These are phyloP conservation scores for Epichloe aotearoae DNA, from an alignment of 2,329 filamentous ascomycete species.

Conservation along the genomic window DNA sequence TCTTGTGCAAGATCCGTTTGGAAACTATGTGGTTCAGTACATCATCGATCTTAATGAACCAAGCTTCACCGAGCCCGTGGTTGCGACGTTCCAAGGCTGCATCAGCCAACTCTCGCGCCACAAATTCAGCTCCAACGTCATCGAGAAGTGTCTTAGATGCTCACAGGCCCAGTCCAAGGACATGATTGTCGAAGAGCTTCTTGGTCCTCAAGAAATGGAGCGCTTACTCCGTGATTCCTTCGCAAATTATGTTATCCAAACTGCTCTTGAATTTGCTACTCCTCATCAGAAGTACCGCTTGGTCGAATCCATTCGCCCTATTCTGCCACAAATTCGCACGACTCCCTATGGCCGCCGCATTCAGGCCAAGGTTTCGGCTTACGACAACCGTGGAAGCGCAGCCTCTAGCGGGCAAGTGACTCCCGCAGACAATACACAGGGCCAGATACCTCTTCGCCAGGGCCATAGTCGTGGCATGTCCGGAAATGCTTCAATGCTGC, in stretches of 20 bases:
- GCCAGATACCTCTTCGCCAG: slow-evolving; percentile 38
- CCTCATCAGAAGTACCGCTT: slow-evolving; percentile 59
- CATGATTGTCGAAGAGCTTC: slow-evolving; percentile 74
- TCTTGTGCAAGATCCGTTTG: slow-evolving; percentile 91
- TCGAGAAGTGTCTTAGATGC: slow-evolving; percentile 90
- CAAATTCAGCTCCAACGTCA: slow-evolving; percentile 98
- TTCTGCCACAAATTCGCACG: slow-evolving; percentile 71
- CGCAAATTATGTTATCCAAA: slow-evolving; percentile 97
- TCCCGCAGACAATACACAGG: slow-evolving; percentile 38
- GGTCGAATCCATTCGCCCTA: slow-evolving; percentile 73
- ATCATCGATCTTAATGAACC: slow-evolving; percentile 89
- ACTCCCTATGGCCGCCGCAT: slow-evolving; percentile 93
- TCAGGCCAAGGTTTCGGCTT: slow-evolving; percentile 66
- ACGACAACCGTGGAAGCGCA: slow-evolving; percentile 34
- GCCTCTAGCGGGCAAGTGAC: slow-evolving; percentile 36
- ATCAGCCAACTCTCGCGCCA: slow-evolving; percentile 70
- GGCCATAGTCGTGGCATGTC: slow-evolving; percentile 29
- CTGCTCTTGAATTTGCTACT: slow-evolving; percentile 76
- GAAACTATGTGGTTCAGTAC: slow-evolving; percentile 98
- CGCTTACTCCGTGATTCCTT: slow-evolving; percentile 82
- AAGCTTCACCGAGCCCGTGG: slow-evolving; percentile 78
- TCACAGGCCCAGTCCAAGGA: slow-evolving; percentile 62
- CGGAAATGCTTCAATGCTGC: slow-evolving; percentile 24
- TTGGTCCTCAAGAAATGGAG: slow-evolving; percentile 63
- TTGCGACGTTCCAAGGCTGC: slow-evolving; percentile 62